Evolutionary conservation across 1,139 yeast species (phyloP).

Genomic region (Candida tunisiensis): DNA sequence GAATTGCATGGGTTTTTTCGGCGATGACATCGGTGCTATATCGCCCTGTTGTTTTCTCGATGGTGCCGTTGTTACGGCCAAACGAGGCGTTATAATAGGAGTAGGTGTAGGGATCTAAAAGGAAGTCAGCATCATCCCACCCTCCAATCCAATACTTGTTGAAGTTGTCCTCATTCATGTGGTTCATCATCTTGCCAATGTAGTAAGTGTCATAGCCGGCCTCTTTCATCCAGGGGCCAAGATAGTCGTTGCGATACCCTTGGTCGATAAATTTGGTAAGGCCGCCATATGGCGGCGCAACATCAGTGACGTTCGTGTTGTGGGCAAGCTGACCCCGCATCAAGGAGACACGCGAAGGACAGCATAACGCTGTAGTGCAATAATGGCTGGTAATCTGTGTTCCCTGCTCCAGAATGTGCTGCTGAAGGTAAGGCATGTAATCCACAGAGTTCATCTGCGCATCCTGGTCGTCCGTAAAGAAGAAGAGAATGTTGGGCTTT

Average conservation of each 20-base stretch:
- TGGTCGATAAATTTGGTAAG: conserved; percentile 3
- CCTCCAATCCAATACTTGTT: conserved; percentile 1
- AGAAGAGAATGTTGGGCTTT: conserved; percentile 3
- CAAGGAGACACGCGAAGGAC: conserved; percentile 3
- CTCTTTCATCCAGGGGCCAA: conserved; percentile 3
- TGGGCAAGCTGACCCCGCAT: conserved; percentile 3
- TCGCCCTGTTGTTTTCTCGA: conserved; percentile 1
- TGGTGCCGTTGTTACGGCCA: conserved; percentile 2
- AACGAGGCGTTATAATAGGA: conserved; percentile 2
- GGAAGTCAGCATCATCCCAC: conserved; percentile 2
- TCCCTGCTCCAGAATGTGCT: conserved; percentile 1
- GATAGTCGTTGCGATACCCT: conserved; percentile 2
- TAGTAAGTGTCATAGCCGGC: conserved; percentile 4
- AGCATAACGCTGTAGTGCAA: conserved; percentile 3
- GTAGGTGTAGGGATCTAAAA: conserved; percentile 3
- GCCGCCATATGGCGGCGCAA: conserved; percentile 3
- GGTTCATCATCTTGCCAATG: conserved; percentile 3
- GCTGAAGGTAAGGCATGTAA: conserved; percentile 2
- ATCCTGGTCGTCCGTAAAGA: conserved; percentile 4
- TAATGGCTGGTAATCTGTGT: conserved; percentile 2
- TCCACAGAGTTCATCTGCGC: conserved; percentile 2
- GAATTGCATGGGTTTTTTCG: conserved; percentile 2
- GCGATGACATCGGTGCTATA: conserved; percentile 3
- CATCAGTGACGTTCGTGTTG: conserved; percentile 4
- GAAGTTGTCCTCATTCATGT: conserved; percentile 2